Conservation (phyloP, 2,329 filamentous ascomycete species). For the Sarocladium kiliense region DNA sequence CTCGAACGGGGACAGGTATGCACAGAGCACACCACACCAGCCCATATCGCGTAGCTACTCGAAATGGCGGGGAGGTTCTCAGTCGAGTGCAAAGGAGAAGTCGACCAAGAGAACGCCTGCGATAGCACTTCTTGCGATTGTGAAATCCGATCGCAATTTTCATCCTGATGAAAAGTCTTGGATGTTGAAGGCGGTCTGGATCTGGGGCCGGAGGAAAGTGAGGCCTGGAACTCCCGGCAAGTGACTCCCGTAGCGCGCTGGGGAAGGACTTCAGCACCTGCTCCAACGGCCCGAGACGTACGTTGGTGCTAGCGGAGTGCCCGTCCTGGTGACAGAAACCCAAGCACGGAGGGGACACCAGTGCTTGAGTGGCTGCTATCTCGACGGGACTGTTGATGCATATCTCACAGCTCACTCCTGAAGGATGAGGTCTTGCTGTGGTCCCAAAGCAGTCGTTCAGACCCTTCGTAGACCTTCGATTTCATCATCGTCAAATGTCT, state of each 20-base stretch:
- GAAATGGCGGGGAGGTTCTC: not conserved
- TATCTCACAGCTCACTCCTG: not conserved
- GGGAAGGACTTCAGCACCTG: too few species aligned
- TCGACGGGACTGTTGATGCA: not conserved
- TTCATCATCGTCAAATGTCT: not conserved
- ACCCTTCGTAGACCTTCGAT: not conserved
- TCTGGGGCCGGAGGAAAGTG: not conserved
- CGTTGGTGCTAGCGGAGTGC: too few species aligned
- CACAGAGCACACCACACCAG: not conserved
- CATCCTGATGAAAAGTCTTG: too few species aligned
- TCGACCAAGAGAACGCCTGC: too few species aligned
- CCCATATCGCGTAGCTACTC: not conserved
- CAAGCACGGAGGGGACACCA: not conserved
- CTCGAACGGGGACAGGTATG: not conserved
- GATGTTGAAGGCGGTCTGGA: too few species aligned
- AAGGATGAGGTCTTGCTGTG: not conserved
- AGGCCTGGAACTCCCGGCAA: not conserved
- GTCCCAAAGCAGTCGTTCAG: too few species aligned
- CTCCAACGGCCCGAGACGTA: not conserved
- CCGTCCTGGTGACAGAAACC: too few species aligned
- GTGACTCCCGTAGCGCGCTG: not conserved
- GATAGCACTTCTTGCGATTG: too few species aligned
- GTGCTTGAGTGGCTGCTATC: not conserved
- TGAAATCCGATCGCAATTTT: too few species aligned
- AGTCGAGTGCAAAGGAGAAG: too few species aligned